These are phyloP conservation scores for Eucalyptus leucophloia DNA, from an alignment of 345 rosid species.

Conservation along the genomic window DNA sequence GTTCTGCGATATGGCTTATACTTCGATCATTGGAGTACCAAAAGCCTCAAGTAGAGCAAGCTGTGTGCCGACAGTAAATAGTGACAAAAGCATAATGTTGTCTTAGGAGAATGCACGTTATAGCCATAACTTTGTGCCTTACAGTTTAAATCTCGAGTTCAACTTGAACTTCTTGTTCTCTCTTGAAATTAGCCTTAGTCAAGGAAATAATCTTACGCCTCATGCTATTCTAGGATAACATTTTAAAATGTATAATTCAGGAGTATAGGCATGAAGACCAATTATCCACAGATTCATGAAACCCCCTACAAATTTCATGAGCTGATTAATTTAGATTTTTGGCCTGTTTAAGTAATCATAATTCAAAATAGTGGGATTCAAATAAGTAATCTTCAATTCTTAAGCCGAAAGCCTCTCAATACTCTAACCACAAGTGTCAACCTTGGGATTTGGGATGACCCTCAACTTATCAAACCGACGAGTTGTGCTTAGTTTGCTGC, in stretches of 20 bases:
- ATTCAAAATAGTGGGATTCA: background rate
- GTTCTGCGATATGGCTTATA: background rate
- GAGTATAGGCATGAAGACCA: accelerated
- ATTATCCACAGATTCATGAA: background rate
- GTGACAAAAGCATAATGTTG: background rate
- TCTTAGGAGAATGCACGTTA: background rate
- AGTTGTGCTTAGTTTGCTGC: background rate
- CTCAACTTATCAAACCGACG: background rate
- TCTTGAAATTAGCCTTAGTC: background rate
- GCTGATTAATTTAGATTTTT: background rate
- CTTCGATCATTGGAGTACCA: background rate
- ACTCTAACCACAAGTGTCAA: accelerated
- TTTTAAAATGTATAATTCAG: background rate
- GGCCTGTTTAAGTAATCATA: accelerated
- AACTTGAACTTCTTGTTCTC: background rate
- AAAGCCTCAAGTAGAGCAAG: background rate
- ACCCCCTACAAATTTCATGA: background rate
- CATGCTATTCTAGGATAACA: background rate
- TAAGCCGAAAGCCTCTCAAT: background rate
- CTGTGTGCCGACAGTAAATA: background rate
- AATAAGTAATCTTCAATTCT: background rate
- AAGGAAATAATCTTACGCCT: background rate
- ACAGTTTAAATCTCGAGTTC: background rate
- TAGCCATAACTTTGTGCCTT: background rate
- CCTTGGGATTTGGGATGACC: background rate